Conservation (phyloP, 2,329 filamentous ascomycete genomes). For the Pezicula neosporulosa region DNA sequence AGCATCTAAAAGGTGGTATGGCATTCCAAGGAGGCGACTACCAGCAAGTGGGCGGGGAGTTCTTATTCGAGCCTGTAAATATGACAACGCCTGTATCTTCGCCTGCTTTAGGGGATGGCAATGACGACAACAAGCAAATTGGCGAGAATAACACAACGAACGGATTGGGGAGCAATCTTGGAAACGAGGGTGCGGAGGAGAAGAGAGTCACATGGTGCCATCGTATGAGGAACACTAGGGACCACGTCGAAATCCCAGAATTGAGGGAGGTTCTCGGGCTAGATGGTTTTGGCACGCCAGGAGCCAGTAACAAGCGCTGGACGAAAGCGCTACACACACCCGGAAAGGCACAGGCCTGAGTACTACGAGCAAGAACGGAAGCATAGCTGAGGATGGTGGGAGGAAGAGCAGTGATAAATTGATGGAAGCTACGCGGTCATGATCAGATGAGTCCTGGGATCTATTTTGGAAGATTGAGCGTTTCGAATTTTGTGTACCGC, state of each 20-base stretch:
- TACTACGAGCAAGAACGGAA: not conserved
- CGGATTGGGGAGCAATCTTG: constrained; percentile 6
- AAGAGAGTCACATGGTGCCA: constrained; percentile 76
- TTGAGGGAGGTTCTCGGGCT: constrained; percentile 61
- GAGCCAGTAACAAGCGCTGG: constrained; percentile 42
- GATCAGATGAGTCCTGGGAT: too few species aligned
- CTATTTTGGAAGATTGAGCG: too few species aligned
- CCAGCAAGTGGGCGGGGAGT: constrained; percentile 45
- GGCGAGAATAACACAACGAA: constrained; percentile 8
- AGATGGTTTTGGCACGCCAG: constrained; percentile 35
- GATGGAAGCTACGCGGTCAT: not conserved
- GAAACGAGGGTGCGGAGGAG: constrained; percentile 34
- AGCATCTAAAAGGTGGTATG: constrained; percentile 32
- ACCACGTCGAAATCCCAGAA: constrained; percentile 70
- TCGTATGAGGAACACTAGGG: constrained; percentile 74
- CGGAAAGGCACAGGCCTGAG: constrained; percentile 52
- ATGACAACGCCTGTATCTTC: constrained; percentile 13
- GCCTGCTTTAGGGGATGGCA: constrained; percentile 1
- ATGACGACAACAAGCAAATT: constrained; percentile 8
- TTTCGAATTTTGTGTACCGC: too few species aligned
- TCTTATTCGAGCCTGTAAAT: constrained; percentile 30
- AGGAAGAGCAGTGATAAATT: not conserved
- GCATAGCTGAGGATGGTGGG: not conserved
- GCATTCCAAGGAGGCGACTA: constrained; percentile 47
- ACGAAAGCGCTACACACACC: constrained; percentile 37